phyloP scores from a whole-genome alignment of 2,329 filamentous ascomycete genomes.

The Epichloe uncinata region DNA sequence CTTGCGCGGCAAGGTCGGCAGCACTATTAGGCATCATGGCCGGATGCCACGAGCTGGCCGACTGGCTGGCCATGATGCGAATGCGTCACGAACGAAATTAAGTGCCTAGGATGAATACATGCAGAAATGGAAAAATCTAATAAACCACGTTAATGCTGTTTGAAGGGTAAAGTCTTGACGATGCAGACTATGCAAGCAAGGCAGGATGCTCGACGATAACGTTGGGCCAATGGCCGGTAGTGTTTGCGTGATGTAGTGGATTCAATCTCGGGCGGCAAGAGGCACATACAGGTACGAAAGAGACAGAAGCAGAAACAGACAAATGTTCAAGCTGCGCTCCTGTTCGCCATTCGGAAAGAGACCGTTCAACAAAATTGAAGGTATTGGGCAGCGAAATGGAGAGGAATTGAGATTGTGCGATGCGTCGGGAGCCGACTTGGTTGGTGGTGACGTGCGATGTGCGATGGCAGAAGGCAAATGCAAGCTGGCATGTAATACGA shows the following conservation, averaged over 20 bases:
- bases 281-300: not conserved
- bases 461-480: constrained; percentile 8
- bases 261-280: not conserved
- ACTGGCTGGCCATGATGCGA: constrained; percentile 24
- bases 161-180: constrained; percentile 1
- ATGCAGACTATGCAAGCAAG: constrained; percentile 3
- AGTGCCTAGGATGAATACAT: constrained; percentile 2
- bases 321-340: constrained; percentile 8
- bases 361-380: not conserved
- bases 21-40: constrained; percentile 24
- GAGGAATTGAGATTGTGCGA: not conserved
- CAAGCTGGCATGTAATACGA: constrained; percentile 6
- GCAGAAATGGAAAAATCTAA: not conserved
- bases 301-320: constrained; percentile 9
- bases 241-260: not conserved
- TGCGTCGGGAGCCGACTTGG: not conserved
- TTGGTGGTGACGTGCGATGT: constrained; percentile 1
- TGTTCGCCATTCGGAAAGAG: constrained; percentile 9
- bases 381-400: not conserved
- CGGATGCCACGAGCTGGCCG: constrained; percentile 26
- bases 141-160: not conserved
- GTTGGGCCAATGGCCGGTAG: not conserved
- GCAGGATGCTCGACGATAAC: not conserved
- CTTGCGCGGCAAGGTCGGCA: constrained; percentile 1
- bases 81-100: constrained; percentile 2